Base-by-base conservation (phyloP, 768 basidiomycete species). In the Cyclocybe cylindracea region DNA sequence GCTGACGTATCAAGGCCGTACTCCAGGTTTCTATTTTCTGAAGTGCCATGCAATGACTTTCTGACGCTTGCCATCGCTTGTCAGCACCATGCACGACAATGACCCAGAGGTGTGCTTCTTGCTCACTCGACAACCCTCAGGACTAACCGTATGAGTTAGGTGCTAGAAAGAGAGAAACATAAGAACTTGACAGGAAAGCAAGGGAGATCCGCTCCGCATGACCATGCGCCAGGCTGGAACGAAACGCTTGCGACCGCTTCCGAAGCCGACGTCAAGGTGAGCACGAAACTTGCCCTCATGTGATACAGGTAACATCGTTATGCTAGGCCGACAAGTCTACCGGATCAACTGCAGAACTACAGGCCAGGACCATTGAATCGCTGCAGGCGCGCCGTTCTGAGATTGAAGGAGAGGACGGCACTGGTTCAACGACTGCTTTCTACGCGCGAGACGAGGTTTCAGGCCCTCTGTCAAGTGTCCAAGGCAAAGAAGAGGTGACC, bases 191-290 rank as follows among this genome's bases (percentile, higher is more conserved):
- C 16, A 67, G 70, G 5, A 61, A 62, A 3, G 8, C 31, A 37
- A 76, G 81, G 31, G 70, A 79, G 60, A 69, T 76, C 79, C 2
- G 74, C 81, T 1, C 76, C 80, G 8, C 75, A 78, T 48, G 57
- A 74, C 9, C 63, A 79, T 54, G 84, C 86, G 0, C 86, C 85
- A 3, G 87, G 86, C 1, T 89, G 87, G 87, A 87, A 87, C 54
- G 87, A 89, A 57, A 64, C 66, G 19, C 76, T 89, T 10, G 87
- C 87, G 0, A 78, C 75, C 49, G 54, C 74, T 9, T 87, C 87
- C 2, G 87, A 89, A 66, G 87, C 87, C 4, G 67, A 70, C 13
- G 71, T 87, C 41, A 88, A 89, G 78, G 86, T 80, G 42, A 42
- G 59, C 16, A 6, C 39, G 36, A 24, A 5, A 7, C 39, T 33